Conservation (phyloP, 306 rosid genomes). For the Cercis canadensis region DNA sequence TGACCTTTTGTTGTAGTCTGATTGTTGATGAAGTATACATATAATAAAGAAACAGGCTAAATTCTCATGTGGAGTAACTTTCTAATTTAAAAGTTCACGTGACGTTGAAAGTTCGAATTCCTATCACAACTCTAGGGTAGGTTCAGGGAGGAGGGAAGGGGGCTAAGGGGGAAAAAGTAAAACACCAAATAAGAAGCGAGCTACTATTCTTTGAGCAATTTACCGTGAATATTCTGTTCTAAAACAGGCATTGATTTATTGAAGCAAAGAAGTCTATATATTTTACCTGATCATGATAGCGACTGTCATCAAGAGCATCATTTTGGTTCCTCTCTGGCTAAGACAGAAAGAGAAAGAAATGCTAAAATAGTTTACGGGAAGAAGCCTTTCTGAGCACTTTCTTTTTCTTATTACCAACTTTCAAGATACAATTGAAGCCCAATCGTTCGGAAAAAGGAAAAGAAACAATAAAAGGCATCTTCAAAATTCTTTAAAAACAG, state of each 20-base stretch:
- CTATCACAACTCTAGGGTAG: no score
- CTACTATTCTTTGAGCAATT: no score
- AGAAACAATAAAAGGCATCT: constrained; percentile 16
- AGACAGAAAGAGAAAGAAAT: constrained; percentile 6
- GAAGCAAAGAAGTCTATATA: no score
- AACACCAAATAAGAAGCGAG: no score
- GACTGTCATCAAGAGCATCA: background rate
- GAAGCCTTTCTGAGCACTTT: constrained; percentile 19
- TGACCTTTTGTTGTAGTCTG: background rate
- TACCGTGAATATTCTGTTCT: background rate
- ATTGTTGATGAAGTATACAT: background rate
- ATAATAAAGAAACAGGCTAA: background rate
- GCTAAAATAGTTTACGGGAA: background rate
- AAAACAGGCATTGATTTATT: background rate
- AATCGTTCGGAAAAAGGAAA: background rate
- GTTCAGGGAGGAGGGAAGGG: no score
- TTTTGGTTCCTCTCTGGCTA: constrained; percentile 5
- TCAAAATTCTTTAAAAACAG: constrained; percentile 22
- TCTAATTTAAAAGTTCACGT: no score
- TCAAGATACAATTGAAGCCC: no score
- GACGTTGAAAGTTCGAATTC: no score
- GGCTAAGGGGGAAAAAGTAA: no score
- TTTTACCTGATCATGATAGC: background rate
- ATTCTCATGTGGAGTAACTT: background rate
- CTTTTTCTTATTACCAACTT: constrained; percentile 17